Base-by-base conservation (phyloP, 2,329 filamentous ascomycete genomes). In the Juglanconis oblonga region DNA sequence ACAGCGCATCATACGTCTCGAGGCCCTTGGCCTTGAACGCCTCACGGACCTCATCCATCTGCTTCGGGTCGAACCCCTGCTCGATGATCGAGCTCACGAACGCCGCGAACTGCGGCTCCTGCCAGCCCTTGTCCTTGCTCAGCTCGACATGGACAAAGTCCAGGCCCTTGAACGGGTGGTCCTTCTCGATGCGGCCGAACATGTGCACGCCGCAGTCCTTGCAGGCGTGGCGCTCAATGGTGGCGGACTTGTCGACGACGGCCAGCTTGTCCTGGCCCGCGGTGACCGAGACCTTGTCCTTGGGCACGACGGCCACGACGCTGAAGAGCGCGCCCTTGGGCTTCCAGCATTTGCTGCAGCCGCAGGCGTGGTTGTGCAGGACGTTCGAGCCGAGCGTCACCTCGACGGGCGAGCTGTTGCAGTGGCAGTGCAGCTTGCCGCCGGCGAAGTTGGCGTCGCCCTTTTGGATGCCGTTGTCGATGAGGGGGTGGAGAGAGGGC, bases 271-370 rank as follows among this genome's bases (percentile, higher is more conserved):
- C 65, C 14, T 53, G 76, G 73, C 87, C 83, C 67, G 84, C 80
- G 0, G 83, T 83, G 17, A 89, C 82, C 24, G 69, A 67, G 52
- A 89, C 63, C 55, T 83, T 77, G 55, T 82, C 80, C 7, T 72
- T 70, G 5, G 87, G 81, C 2, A 89, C 73, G 56, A 89, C 87
- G 60, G 75, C 86, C 52, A 90, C 79, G 65, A 89, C 68, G 62
- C 83, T 83, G 78, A 90, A 89, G 62, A 89, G 80, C 0, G 85
- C 79, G 35, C 84, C 84, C 2, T 72, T 60, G 5, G 87, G 87
- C 73, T 89, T 90, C 86, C 86, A 90, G 81, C 87, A 89, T 72
- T 89, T 87, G 57, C 85, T 88, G 75, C 87, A 89, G 64, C 87
- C 87, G 73, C 87, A 89, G 58, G 84, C 86, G 74, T 90, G 87